Percentiles rank a stretch among this genome's conserved stretches.
Conservation (phyloP, 805 yeast genomes). For the Wilhelminamyces savonicus region DNA sequence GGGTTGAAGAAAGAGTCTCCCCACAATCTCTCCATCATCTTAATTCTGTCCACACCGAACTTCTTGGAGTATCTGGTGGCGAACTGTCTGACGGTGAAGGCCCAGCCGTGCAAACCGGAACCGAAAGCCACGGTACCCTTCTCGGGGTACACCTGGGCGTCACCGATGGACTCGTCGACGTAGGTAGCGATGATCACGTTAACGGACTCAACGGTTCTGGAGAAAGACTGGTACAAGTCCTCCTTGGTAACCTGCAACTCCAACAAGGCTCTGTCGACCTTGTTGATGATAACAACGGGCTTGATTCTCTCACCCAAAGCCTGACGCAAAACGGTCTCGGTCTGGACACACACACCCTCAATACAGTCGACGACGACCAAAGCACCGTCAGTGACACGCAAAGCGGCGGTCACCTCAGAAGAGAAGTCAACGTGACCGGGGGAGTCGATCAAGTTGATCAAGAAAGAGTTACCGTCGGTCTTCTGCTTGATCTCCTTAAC, state of each 20-base stretch:
- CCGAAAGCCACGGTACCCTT: conserved; percentile 99
- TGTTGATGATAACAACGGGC: conserved; percentile 98
- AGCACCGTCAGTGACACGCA: conserved; percentile 99
- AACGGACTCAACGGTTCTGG: conserved; percentile 99
- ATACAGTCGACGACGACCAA: conserved; percentile 98
- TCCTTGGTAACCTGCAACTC: conserved; percentile 99
- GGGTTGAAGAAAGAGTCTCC: conserved; percentile 99
- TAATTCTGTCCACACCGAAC: conserved; percentile 96
- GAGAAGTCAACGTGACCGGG: conserved; percentile 99
- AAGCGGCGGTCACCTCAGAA: conserved; percentile 99
- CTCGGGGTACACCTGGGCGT: conserved; percentile 98
- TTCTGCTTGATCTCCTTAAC: conserved; percentile 86
- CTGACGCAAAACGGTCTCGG: conserved; percentile 99
- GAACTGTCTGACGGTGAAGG: conserved; percentile 98
- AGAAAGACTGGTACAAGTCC: conserved; percentile 95
- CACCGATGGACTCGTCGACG: conserved; percentile 87
- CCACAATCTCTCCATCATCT: conserved; percentile 99
- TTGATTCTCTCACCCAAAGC: conserved; percentile 98
- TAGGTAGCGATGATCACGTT: conserved; percentile 97
- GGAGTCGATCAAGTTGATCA: conserved; percentile 97
- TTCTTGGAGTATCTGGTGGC: conserved; percentile 97
- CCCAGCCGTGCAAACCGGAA: conserved; percentile 99
- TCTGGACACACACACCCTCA: conserved; percentile 99
- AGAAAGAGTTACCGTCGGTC: conserved; percentile 88
- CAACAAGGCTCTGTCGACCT: conserved; percentile 98